phyloP scores from a whole-genome alignment of 2,329 filamentous ascomycete genomes.

The Sporothrix brasiliensis region DNA sequence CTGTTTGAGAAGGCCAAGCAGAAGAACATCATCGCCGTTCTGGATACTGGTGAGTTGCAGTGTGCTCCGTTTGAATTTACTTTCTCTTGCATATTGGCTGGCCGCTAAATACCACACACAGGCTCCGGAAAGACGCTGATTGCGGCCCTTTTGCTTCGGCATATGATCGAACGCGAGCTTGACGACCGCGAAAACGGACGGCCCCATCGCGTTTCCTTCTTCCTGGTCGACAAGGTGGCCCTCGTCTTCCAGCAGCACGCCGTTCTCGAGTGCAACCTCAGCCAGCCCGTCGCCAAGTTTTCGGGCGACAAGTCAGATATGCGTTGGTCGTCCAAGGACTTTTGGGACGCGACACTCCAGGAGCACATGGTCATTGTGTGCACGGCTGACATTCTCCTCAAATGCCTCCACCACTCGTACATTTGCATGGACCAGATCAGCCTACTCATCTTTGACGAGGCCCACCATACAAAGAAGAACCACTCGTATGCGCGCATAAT shows the following conservation, averaged over 20 bases:
- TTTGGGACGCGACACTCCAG: constrained; percentile 57
- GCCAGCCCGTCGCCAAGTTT: constrained; percentile 72
- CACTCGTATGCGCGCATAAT: constrained; percentile 90
- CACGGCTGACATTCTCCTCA: constrained; percentile 82
- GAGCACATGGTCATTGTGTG: constrained; percentile 86
- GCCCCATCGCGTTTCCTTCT: constrained; percentile 74
- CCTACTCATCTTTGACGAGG: constrained; percentile 91
- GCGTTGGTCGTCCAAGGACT: constrained; percentile 46
- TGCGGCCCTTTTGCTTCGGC: constrained; percentile 78
- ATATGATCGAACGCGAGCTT: constrained; percentile 76
- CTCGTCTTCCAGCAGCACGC: constrained; percentile 87
- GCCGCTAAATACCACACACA: constrained; percentile 40
- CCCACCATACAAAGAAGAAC: constrained; percentile 92
- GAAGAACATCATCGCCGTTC: constrained; percentile 86
- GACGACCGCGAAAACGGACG: constrained; percentile 65
- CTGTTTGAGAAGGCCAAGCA: constrained; percentile 84
- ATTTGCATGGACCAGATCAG: constrained; percentile 82
- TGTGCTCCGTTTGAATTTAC: not conserved
- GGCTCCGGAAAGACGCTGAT: constrained; percentile 97
- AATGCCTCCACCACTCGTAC: constrained; percentile 77
- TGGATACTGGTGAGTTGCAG: constrained; percentile 72
- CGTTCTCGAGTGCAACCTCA: constrained; percentile 79
- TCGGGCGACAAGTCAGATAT: constrained; percentile 68
- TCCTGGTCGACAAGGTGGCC: constrained; percentile 86
- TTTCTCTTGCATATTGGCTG: not conserved